Percentiles rank a stretch among this genome's conserved stretches.
Conservation (phyloP, 2,329 filamentous ascomycete genomes). For the Coniella lustricola region DNA sequence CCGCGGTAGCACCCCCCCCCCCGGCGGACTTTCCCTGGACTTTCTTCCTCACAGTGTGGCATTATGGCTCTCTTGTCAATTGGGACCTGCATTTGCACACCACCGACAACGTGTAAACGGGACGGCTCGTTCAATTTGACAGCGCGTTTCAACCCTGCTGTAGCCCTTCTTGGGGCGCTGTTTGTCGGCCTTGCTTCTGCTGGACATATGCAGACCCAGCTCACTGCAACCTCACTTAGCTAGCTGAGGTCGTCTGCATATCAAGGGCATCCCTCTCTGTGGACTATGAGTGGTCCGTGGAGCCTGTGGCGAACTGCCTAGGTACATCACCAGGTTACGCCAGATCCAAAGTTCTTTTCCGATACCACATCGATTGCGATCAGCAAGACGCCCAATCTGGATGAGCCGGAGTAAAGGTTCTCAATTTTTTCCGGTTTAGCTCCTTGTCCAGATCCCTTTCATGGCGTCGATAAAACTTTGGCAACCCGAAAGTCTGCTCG, state of each 20-base stretch:
- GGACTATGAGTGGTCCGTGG: not conserved
- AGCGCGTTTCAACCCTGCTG: not conserved
- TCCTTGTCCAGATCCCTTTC: too few species aligned
- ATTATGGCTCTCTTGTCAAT: not conserved
- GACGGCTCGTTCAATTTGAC: conserved; percentile 12
- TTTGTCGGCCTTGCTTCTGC: conserved; percentile 3
- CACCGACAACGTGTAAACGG: conserved; percentile 7
- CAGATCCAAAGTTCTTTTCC: not conserved
- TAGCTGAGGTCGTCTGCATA: not conserved
- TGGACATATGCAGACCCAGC: not conserved
- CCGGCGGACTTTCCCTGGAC: too few species aligned
- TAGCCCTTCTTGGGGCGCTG: conserved; percentile 6
- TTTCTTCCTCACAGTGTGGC: too few species aligned
- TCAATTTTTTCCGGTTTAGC: too few species aligned
- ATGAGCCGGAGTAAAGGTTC: too few species aligned
- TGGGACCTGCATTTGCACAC: conserved; percentile 10
- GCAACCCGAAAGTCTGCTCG: too few species aligned
- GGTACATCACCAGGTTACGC: not conserved
- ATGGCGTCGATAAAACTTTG: too few species aligned
- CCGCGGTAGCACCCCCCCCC: too few species aligned
- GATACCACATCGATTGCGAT: not conserved
- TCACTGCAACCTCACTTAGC: conserved; percentile 9
- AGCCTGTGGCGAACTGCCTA: not conserved
- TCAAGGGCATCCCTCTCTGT: not conserved
- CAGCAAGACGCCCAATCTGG: not conserved